Base-by-base conservation (phyloP, 2,329 filamentous ascomycete species). In the Claviceps arundinis region DNA sequence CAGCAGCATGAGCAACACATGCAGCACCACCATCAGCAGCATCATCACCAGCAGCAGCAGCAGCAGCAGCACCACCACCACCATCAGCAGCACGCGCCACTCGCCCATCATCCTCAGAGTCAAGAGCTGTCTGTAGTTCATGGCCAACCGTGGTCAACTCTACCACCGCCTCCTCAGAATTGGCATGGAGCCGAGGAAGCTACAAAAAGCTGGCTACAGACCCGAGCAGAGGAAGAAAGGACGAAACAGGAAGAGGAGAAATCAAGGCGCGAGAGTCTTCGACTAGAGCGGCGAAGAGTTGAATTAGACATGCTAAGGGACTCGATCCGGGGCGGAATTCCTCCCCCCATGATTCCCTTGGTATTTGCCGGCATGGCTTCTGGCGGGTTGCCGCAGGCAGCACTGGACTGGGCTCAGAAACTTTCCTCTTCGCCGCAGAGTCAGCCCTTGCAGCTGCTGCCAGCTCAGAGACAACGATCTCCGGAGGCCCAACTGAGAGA, bases 231-330 rank as follows among this genome's bases (percentile, higher is more conserved):
- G 65, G 85, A 89, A 62, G 85, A 89, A 61, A 80, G 75, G 62
- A 76, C 81, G 55, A 82, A 71, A 62, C 85, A 88, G 67, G 85
- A 89, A 66, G 84, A 89, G 66, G 84, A 89, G 66, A 84, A 76
- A 60, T 80, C 77, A 22, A 71, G 72, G 44, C 78, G 81, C 59
- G 86, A 88, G 65, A 70, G 72, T 37, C 68, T 87, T 44, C 81
- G 81, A 26, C 68, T 89, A 37, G 85, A 89, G 67, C 85, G 87
- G 67, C 74, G 85, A 47, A 83, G 76, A 60, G 75, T 87, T 52
- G 86, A 89, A 66, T 78, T 84, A 62, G 81, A 81, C 46, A 89
- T 90, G 68, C 68, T 90, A 53, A 73, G 77, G 51, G 81, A 84
- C 22, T 85, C 84, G 2, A 65, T 89, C 50, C 73, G 76, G 51